Conservation (phyloP, 306 rosid genomes). For the Castanea mollissima region DNA sequence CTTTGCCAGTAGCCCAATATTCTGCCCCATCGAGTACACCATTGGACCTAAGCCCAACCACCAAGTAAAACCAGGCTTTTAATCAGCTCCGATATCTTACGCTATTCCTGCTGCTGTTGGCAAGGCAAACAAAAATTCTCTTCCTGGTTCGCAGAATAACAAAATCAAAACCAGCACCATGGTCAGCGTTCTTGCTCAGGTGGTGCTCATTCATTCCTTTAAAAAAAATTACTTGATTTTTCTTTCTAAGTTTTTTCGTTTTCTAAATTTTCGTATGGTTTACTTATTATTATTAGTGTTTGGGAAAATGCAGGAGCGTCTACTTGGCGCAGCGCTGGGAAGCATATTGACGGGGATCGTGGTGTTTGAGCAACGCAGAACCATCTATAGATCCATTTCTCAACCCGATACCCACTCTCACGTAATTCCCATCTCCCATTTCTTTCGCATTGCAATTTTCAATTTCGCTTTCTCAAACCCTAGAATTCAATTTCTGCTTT, state of each 20-base stretch:
- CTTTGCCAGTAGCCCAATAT: no score
- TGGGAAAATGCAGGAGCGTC: conserved; percentile 55
- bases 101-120: not conserved
- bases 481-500: not conserved
- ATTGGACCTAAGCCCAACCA: no score
- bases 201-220: conserved; percentile 4
- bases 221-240: not conserved
- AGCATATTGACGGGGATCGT: conserved; percentile 53
- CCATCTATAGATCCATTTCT: conserved; percentile 58
- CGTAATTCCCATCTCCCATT: conserved; percentile 31
- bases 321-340: conserved; percentile 81
- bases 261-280: not conserved
- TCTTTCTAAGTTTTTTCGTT: not conserved
- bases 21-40: no score
- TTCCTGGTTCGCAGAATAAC: not conserved
- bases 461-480: conserved; percentile 14
- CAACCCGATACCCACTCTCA: conserved; percentile 22
- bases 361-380: conserved; percentile 66
- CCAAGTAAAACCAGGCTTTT: no score
- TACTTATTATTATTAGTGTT: not conserved
- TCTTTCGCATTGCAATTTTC: not conserved
- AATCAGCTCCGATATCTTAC: not conserved
- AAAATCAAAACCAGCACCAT: conserved; percentile 20
- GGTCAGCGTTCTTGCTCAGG: conserved; percentile 86
- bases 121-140: not conserved